These are phyloP conservation scores for Hibiscus mutabilis DNA, from an alignment of 345 rosid species.

Conservation along the genomic window DNA sequence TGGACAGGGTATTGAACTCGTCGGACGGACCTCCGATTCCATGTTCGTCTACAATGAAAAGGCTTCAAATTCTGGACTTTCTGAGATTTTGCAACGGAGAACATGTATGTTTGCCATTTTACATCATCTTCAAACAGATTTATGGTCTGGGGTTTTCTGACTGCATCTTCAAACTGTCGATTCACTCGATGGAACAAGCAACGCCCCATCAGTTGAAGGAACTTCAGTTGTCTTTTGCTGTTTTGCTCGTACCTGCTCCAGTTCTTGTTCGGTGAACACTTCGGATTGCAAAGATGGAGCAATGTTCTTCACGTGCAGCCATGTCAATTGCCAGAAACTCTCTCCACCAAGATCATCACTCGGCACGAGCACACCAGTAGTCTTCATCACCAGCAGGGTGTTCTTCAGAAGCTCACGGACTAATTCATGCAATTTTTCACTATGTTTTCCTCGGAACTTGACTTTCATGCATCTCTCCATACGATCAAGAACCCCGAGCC, in stretches of 20 bases:
- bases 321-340: slow-evolving; percentile 71
- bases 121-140: background rate
- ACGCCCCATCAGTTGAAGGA: slow-evolving; percentile 15
- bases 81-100: background rate
- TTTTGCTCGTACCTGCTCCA: slow-evolving; percentile 40
- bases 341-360: slow-evolving; percentile 54
- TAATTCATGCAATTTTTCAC: slow-evolving; percentile 51
- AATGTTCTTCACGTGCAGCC: slow-evolving; percentile 64
- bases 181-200: slow-evolving; percentile 19
- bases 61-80: background rate
- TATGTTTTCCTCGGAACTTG: slow-evolving; percentile 48
- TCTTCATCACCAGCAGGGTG: slow-evolving; percentile 59
- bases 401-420: slow-evolving; percentile 69
- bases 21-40: background rate
- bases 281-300: slow-evolving; percentile 50
- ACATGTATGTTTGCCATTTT: background rate
- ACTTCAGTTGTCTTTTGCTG: slow-evolving; percentile 23
- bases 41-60: background rate
- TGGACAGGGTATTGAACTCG: background rate
- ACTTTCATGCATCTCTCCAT: slow-evolving; percentile 56
- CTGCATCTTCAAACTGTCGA: slow-evolving; percentile 15
- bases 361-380: slow-evolving; percentile 49
- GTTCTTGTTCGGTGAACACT: slow-evolving; percentile 49
- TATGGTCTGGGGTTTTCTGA: background rate
- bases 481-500: slow-evolving; percentile 58